These are phyloP conservation scores for Naematelia encephala DNA, from an alignment of 768 basidiomycete genomes.

Conservation along the genomic window DNA sequence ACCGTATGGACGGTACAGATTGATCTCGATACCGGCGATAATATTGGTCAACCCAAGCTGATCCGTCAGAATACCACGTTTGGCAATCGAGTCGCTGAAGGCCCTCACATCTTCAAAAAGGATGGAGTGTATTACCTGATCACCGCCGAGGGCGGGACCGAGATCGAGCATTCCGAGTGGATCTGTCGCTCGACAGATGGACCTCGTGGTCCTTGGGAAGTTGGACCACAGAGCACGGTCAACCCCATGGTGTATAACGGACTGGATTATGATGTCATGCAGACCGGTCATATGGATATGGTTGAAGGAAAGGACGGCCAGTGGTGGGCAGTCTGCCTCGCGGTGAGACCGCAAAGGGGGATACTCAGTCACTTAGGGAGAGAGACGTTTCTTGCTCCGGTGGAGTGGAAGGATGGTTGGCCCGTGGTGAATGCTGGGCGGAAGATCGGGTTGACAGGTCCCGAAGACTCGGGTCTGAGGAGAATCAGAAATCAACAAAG, in stretches of 20 bases:
- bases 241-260: slow-evolving; percentile 31
- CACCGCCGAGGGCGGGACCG: slow-evolving; percentile 51
- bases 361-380: slow-evolving; percentile 49
- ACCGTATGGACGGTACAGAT: slow-evolving; percentile 5
- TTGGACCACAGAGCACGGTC: too few species aligned
- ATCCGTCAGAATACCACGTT: neutral
- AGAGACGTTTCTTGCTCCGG: slow-evolving; percentile 52
- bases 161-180: slow-evolving; percentile 27
- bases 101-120: slow-evolving; percentile 38
- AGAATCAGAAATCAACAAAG: neutral
- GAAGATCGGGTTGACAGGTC: too few species aligned
- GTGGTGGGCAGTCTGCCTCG: slow-evolving; percentile 47
- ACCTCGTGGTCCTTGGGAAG: slow-evolving; percentile 4
- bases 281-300: slow-evolving; percentile 53
- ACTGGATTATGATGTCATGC: slow-evolving; percentile 49
- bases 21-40: slow-evolving; percentile 10
- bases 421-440: slow-evolving; percentile 19
- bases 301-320: slow-evolving; percentile 49
- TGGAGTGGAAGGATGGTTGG: slow-evolving; percentile 46
- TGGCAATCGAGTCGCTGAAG: slow-evolving; percentile 34
- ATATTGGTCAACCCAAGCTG: neutral
- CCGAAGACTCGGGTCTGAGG: neutral
- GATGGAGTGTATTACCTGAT: slow-evolving; percentile 51
- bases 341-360: slow-evolving; percentile 14
- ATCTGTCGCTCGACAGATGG: slow-evolving; percentile 47